Evolutionary conservation across 306 rosid genomes (phyloP).

Genomic region (Prunus mira): DNA sequence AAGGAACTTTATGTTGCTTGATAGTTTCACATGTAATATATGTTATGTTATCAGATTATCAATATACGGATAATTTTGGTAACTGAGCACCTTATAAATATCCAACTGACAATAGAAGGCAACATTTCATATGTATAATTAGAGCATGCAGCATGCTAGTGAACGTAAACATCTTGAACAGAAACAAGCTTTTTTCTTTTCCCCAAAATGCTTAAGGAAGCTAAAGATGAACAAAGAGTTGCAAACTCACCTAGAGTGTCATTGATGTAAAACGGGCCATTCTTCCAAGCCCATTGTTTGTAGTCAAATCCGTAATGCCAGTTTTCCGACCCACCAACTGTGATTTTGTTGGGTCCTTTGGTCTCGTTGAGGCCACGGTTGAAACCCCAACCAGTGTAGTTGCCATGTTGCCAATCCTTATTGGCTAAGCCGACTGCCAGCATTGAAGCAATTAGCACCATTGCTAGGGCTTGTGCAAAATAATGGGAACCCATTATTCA

Average conservation of each 20-base stretch:
- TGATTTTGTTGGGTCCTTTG: conserved; percentile 27
- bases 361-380: conserved; percentile 1
- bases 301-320: conserved; percentile 62
- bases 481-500: conserved; percentile 25
- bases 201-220: neutral
- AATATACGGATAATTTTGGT: no score
- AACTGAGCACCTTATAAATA: no score
- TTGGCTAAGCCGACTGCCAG: conserved; percentile 32
- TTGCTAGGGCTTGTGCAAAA: neutral
- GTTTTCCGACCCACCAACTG: conserved; percentile 52
- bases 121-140: no score
- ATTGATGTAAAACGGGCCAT: conserved; percentile 46
- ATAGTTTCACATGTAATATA: neutral
- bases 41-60: neutral
- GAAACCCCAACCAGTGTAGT: conserved; percentile 17
- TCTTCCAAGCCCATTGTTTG: conserved; percentile 47
- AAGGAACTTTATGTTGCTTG: neutral
- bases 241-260: conserved; percentile 54
- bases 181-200: no score
- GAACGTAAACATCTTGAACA: no score
- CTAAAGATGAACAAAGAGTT: neutral
- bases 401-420: conserved; percentile 40
- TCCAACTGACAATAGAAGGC: no score
- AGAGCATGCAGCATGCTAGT: no score
- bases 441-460: conserved; percentile 25